Percentiles rank a stretch among this genome's conserved stretches.
Evolutionary conservation across 129 eudicot species (phyloP).

Genomic region (Heracleum sosnowskyi): DNA sequence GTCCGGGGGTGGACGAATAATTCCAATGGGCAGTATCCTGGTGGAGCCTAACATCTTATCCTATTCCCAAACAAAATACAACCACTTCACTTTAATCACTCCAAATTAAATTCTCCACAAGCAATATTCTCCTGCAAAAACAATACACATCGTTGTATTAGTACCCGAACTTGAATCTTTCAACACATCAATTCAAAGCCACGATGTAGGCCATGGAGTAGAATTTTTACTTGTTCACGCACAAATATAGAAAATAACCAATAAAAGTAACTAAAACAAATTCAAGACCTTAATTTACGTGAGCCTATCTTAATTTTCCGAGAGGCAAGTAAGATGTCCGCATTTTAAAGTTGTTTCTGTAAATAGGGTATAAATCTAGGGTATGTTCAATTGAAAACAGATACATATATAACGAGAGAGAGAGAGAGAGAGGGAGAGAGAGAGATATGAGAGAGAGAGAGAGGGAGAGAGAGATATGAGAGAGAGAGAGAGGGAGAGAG

Average conservation of each 20-base stretch:
- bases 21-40: slow-evolving; percentile 83
- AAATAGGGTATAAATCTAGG: not conserved
- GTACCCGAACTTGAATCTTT: not conserved
- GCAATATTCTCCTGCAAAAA: slow-evolving; percentile 7
- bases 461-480: too few relatives aligned
- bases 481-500: too few relatives aligned
- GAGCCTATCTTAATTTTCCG: too few relatives aligned
- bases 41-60: slow-evolving; percentile 45
- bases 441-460: too few relatives aligned
- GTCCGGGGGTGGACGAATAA: slow-evolving; percentile 87
- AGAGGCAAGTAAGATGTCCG: not conserved
- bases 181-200: not conserved
- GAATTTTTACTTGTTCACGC: not conserved
- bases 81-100: not conserved
- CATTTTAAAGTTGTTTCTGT: not conserved
- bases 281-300: too few relatives aligned
- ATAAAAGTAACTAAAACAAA: too few relatives aligned
- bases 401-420: too few relatives aligned
- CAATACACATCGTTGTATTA: not conserved
- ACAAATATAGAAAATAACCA: not conserved
- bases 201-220: not conserved
- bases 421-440: too few relatives aligned
- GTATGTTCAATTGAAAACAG: not conserved
- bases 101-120: not conserved
- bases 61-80: not conserved